Base-by-base conservation (phyloP, 768 basidiomycete species). In the Suillus placidus region DNA sequence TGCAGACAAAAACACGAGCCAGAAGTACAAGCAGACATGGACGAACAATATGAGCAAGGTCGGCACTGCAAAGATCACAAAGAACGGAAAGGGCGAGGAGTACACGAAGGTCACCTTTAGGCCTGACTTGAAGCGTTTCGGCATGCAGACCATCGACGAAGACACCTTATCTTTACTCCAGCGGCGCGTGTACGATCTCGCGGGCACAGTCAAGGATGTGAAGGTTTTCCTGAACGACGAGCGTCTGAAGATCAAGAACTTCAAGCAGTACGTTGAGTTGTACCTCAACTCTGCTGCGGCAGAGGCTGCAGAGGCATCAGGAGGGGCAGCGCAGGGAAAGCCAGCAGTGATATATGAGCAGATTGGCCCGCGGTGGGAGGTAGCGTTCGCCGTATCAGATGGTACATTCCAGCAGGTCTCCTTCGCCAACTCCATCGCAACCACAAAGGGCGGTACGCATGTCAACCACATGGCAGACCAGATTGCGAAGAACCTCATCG, bases 21-120 rank as follows among this genome's bases (percentile, higher is more conserved):
- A 94, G 80, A 98, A 97, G 80, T 99, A 96, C 80, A 92, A 92
- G 72, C 97, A 99, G 80, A 92, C 89, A 0, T 99, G 95, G 89
- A 89, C 89, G 45, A 83, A 93, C 65, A 98, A 99, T 80, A 99
- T 99, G 97, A 80, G 86, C 67, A 88, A 87, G 71, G 92, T 91
- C 69, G 92, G 91, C 26, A 87, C 88, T 73, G 88, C 95, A 32
- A 98, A 97, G 83, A 97, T 99, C 72, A 95, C 94, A 18, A 94
- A 94, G 78, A 96, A 94, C 77, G 73, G 85, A 23, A 93, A 85
- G 71, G 88, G 87, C 49, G 95, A 97, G 74, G 96, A 96, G 72
- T 98, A 88, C 78, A 99, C 97, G 9, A 87, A 86, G 61, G 91
- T 99, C 70, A 93, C 94, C 1, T 99, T 98, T 84, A 88, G 85